Base-by-base conservation (phyloP, 2,329 filamentous ascomycete genomes). In the Neonectria magnoliae region DNA sequence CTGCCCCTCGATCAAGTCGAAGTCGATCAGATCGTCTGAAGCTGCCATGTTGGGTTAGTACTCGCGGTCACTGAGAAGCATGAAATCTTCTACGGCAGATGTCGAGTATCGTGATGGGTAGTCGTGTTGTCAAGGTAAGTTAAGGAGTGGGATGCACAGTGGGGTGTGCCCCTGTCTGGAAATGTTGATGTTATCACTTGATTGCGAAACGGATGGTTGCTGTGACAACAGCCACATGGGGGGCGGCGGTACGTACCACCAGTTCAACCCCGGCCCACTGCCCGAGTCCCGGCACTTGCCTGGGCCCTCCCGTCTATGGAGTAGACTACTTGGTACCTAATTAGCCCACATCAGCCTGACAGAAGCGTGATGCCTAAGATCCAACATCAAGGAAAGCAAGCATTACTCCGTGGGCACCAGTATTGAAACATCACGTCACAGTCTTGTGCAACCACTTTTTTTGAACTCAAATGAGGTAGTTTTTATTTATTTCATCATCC, bases 1-100 rank as follows among this genome's bases (percentile, higher is more conserved):
- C 74, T 98, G 94, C 51, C 88, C 89, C 82, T 99, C 96, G 81
- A 99, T 98, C 68, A 98, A 88, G 74, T 97, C 92, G 82, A 99
- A 98, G 81, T 89, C 82, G 76, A 91, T 88, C 42, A 88, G 79
- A 71, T 90, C 87, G 65, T 81, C 80, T 66, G 81, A 79, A 41
- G 73, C 71, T 68, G 82, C 81, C 82, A 89, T 88, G 73, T 74
- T 79, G 68, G 58, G 63, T 76, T 69, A 69, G 66, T 73, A 57
- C 67, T 50, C 59, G 65, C 65, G 68, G 65, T 55, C 47, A 58
- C 50, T n/a, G 65, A 51, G 50, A 65, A 44, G 31, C 38, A 13
- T 64, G 14, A 27, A 47, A 25, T 56, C 42, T 47, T 59, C 42
- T 36, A 42, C 52, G 25, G 58, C 18, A 31, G 47, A 16, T 44